Evolutionary conservation across 2,329 filamentous ascomycete genomes (phyloP), one percentile per base, ranked within the genome.

Genomic region (Pseudophaeomoniella oleicola): DNA sequence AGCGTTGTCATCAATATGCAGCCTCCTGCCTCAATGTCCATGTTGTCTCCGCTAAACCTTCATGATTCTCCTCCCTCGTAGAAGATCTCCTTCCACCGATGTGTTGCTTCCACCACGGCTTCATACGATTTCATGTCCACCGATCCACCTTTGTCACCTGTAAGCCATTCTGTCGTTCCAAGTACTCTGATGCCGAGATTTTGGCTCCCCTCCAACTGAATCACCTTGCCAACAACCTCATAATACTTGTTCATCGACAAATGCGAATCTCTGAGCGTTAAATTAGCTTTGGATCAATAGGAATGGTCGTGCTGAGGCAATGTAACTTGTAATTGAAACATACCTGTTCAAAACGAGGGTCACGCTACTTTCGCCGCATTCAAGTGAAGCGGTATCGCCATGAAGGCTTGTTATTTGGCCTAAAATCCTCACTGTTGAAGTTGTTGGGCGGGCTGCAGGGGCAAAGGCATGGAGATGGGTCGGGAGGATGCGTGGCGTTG

Each of bases 321-420:
- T 30, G n/a, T 30, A 12, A 17, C n/a, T 49, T 30, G n/a, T 30
- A 12, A 17, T n/a, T 49, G 69, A 42, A 62, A 84, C 80, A 27
- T 37, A 45, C 46, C 78, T 69, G 53, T 83, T 86, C 45, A 96
- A 57, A 13, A 80, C 63, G 2, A 85, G 67, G 1, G 77, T 82
- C 16, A 94, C 72, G 15, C 75, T 71, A 0, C 88, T 88, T 16
- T 76, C 53, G 2, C 67, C 79, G 4, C 84, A 79, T 39, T 94
- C 85, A 18, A 96, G 71, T 4, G 76, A 75, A 0, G 86, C 88
- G 35, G 73, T 71, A 36, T 90, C 82, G 46, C 87, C 87, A 36
- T 78, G 78, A 16, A 96, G 67, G 50, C 90, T 78, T 3, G 74
- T 72, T 33, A 96, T 86, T 50, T 81, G 86, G 50, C 90, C 90